Base-by-base conservation (phyloP, 164 flowering plant species). In the Piper longum region DNA sequence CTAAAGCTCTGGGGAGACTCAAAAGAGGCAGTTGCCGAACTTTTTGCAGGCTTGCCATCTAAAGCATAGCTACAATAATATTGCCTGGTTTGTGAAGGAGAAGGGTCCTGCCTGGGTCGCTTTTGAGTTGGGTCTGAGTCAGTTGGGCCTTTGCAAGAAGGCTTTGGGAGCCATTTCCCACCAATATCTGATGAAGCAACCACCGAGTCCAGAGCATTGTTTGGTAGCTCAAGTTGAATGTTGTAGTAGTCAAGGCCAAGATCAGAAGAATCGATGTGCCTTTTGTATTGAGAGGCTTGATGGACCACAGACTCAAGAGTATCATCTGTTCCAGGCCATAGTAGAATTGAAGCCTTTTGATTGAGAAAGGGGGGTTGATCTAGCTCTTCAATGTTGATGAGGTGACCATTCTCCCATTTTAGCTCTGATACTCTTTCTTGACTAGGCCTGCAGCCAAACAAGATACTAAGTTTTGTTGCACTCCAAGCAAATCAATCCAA, bases 261-360 rank as follows among this genome's bases (percentile, higher is more conserved):
- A 2, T 55, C 43, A 16, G 5, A 40, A 19, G 62, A n/a, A 59
- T 36, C 39, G 17, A 55, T 54, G 41, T 59, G 62, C 2, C 51
- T 59, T 44, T 60, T 72, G 45, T 65, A 75, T 60, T 7, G 58
- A 41, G 83, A 72, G 40, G 87, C 90, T 69, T 85, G 95, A 51
- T 82, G 80, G 51, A 87, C 87, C 14, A 87, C 69, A n/a, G 90
- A 85, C 71, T 87, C 95, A 9, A 87, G 81, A 16, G 90, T 87
- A 58, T 73, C 85, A 6, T 67, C 68, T 54, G 74, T 69, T 40
- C 62, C 62, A 18, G 41, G 62, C 86, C 82, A 82, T 42, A 26
- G 36, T 26, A 26, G 36, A 26, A 26, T 26, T 26, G 36, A 26
- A 1, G 69, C 48, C 66, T 71, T 68, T 64, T 78, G 74, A 57